Conservation (phyloP, 129 eudicot species). For the Pulicaria dysenterica region DNA sequence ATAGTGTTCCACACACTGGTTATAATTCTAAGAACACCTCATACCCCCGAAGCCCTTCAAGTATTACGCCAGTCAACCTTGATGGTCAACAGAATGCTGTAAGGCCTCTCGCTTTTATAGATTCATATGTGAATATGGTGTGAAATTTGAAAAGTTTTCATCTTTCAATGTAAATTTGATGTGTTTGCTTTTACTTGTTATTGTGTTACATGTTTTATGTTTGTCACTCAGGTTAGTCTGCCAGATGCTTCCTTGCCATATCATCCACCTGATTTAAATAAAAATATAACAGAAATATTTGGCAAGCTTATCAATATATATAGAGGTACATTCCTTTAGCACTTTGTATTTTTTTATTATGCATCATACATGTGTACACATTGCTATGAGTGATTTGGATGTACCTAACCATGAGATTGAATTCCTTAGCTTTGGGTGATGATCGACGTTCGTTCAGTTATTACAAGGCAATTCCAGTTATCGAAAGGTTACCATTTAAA, state of each 20-base stretch:
- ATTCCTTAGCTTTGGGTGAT: slow-evolving; percentile 78
- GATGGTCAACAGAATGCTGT: slow-evolving; percentile 47
- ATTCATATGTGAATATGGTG: neutral
- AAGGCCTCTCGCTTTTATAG: slow-evolving; percentile 30
- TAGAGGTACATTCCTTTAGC: slow-evolving; percentile 58
- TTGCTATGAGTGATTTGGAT: slow-evolving; percentile 25
- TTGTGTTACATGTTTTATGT: slow-evolving; percentile 15
- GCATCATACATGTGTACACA: slow-evolving; percentile 1
- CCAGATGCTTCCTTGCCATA: slow-evolving; percentile 62
- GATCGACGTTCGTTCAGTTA: slow-evolving; percentile 95
- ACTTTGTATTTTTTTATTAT: neutral
- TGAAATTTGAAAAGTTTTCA: neutral
- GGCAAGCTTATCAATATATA: slow-evolving; percentile 85
- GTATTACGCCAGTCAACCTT: slow-evolving; percentile 27
- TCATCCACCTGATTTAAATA: slow-evolving; percentile 85
- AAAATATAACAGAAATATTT: slow-evolving; percentile 78
- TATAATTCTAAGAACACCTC: slow-evolving; percentile 22
- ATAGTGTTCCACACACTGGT: neutral
- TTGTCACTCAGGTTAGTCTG: slow-evolving; percentile 48
- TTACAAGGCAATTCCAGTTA: slow-evolving; percentile 89
- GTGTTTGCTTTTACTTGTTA: neutral
- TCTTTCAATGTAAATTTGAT: neutral
- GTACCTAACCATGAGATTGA: slow-evolving; percentile 16
- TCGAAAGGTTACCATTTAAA: slow-evolving; percentile 87
- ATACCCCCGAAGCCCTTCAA: slow-evolving; percentile 40